phyloP scores from a whole-genome alignment of 2,329 filamentous ascomycete species.

The Neocucurbitaria cava region DNA sequence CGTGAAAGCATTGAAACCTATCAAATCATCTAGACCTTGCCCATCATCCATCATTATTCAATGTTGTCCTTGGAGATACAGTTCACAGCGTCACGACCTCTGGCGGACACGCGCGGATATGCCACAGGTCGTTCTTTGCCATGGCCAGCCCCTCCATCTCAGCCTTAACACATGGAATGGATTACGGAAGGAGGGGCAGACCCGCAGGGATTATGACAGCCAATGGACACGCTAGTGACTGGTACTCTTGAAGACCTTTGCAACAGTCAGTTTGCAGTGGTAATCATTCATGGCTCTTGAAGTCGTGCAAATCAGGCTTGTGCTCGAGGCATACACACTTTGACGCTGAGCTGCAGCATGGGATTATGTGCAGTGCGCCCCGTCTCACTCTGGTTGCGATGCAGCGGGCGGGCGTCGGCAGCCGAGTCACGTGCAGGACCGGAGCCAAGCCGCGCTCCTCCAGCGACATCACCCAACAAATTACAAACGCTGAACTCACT shows the following conservation, averaged over 20 bases:
- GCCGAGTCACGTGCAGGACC: conserved; percentile 13
- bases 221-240: conserved; percentile 15
- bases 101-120: conserved; percentile 18
- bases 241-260: not conserved
- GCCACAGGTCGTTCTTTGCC: conserved; percentile 4
- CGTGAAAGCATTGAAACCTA: too few relatives aligned
- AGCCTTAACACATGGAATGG: conserved; percentile 22
- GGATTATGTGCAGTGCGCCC: not conserved
- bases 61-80: not conserved
- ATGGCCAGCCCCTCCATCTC: conserved; percentile 19
- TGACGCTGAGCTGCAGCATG: not conserved
- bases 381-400: not conserved
- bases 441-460: conserved; percentile 13
- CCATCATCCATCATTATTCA: not conserved
- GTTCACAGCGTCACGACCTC: not conserved
- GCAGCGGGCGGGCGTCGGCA: conserved; percentile 6
- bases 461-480: conserved; percentile 25
- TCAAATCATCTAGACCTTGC: not conserved
- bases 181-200: conserved; percentile 26
- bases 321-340: not conserved
- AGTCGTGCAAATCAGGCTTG: not conserved
- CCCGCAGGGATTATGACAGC: conserved; percentile 14
- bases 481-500: conserved; percentile 14
- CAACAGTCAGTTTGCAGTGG: not conserved
- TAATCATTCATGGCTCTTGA: not conserved